Base-by-base conservation (phyloP, 768 basidiomycete genomes). In the Phaeolepiota aurea region DNA sequence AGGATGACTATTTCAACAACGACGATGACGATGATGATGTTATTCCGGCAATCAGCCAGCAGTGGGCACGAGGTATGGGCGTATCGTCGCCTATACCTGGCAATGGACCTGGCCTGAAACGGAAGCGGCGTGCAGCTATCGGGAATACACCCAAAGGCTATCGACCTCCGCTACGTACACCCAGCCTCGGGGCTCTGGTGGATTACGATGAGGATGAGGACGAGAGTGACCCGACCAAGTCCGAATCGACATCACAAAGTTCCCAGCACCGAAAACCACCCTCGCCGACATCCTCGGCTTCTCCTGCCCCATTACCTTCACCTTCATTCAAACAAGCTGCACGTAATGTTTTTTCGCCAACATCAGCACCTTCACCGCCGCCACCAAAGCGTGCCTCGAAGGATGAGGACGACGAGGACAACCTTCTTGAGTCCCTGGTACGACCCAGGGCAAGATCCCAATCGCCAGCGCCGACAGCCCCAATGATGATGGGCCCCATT, bases 1-100 rank as follows among this genome's bases (percentile, higher is more conserved):
- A 98, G 57, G 93, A 98, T 57, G 77, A 83, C 44, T 98, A 96
- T 65, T 97, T 96, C 73, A 90, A 93, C 51, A 73, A 67, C 20
- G 87, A 87, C 30, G 89, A 91, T 46, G 87, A 90, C 32, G 91
- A 91, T 48, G 66, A 71, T 22, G 68, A 71, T 13, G 51, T 58
- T 33, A 49, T 66, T 25, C 65, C 62, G 40, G 53, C 66, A 5
- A 64, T 66, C 40, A 65, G 60, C 34, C 62, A 63, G 31, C 60
- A 59, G 44, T 68, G 63, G 58, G 50, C 59, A 2, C 63, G 57
- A 37, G 56, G 57, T 11, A 46, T 52, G 20, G 51, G 48, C 33
- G 44, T 46, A 3, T 54, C 58, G n/a, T 61, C 66, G 32, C 61
- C 65, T 14, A 48, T 65, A 35, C 50, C 60, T 3, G 40, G 46